Percentiles rank a stretch among this genome's conserved stretches.
Evolutionary conservation across 352 stramenopile genomes (phyloP).

Genomic region (Pythium sukuiense): DNA sequence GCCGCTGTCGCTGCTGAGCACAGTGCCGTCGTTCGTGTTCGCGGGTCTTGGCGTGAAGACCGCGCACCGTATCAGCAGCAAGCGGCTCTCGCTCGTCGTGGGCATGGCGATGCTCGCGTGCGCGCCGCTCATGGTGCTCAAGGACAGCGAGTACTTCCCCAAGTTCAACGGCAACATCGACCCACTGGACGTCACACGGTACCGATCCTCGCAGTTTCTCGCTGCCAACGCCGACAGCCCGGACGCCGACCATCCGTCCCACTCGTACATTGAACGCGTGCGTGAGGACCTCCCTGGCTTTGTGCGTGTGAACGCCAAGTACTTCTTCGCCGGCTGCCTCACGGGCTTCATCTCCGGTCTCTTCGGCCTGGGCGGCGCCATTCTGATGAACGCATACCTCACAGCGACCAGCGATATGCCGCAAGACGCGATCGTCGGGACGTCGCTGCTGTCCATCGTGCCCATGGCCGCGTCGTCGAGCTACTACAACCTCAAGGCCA

Average conservation of each 20-base stretch:
- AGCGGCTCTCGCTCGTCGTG: conserved; percentile 70
- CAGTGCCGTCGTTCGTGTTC: conserved; percentile 65
- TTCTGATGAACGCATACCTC: conserved; percentile 84
- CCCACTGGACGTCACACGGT: conserved; percentile 75
- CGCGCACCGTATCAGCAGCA: conserved; percentile 68
- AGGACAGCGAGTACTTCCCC: conserved; percentile 70
- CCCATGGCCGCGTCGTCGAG: conserved; percentile 68
- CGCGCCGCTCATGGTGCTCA: conserved; percentile 81
- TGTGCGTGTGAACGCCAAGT: conserved; percentile 57
- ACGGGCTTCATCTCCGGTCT: conserved; percentile 82
- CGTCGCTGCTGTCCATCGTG: conserved; percentile 78
- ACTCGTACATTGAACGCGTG: conserved; percentile 42
- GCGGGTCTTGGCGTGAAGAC: conserved; percentile 70
- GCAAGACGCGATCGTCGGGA: conserved; percentile 77
- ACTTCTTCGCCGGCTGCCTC: conserved; percentile 60
- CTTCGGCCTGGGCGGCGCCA: conserved; percentile 73
- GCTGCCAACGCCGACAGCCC: background rate
- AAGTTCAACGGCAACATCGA: conserved; percentile 51
- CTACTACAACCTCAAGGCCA: conserved; percentile 68
- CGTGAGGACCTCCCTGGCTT: conserved; percentile 40
- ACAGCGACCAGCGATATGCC: conserved; percentile 82
- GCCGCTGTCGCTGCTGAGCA: conserved; percentile 67
- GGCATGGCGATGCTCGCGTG: conserved; percentile 68
- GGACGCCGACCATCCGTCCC: background rate
- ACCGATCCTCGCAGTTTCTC: conserved; percentile 14